Evolutionary conservation across 345 rosid species (phyloP).

Genomic region (Theobroma cacao): DNA sequence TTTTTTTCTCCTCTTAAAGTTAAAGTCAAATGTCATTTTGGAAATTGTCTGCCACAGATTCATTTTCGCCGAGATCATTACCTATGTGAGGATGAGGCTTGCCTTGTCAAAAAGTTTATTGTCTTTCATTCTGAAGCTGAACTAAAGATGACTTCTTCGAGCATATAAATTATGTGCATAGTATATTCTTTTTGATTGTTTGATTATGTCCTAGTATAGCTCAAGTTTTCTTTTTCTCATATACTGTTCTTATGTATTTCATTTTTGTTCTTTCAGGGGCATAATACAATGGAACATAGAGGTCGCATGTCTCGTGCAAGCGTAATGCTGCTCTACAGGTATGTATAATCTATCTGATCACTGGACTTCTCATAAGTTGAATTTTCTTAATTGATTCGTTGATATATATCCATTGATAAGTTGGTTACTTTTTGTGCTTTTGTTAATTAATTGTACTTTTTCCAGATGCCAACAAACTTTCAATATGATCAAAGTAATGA

Average conservation of each 20-base stretch:
- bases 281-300: constrained; percentile 85
- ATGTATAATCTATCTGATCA: constrained; percentile 11
- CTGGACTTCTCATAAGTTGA: not conserved
- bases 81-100: constrained; percentile 91
- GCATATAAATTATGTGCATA: not conserved
- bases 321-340: constrained; percentile 97
- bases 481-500: constrained; percentile 53
- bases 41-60: constrained; percentile 45
- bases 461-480: constrained; percentile 93
- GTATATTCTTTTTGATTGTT: no score
- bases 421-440: not conserved
- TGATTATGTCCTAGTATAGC: not conserved
- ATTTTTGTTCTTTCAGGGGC: constrained; percentile 58
- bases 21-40: not conserved
- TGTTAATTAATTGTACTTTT: not conserved
- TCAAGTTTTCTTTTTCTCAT: not conserved
- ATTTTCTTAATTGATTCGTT: not conserved
- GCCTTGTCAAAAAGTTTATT: constrained; percentile 85
- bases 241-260: not conserved
- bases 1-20: not conserved
- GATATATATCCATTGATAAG: not conserved
- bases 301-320: constrained; percentile 93
- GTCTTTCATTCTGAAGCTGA: constrained; percentile 86
- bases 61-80: constrained; percentile 88
- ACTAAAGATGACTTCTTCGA: constrained; percentile 62